These are phyloP conservation scores for Zasmidium cellare DNA, from an alignment of 2,329 filamentous ascomycete genomes.

Conservation along the genomic window DNA sequence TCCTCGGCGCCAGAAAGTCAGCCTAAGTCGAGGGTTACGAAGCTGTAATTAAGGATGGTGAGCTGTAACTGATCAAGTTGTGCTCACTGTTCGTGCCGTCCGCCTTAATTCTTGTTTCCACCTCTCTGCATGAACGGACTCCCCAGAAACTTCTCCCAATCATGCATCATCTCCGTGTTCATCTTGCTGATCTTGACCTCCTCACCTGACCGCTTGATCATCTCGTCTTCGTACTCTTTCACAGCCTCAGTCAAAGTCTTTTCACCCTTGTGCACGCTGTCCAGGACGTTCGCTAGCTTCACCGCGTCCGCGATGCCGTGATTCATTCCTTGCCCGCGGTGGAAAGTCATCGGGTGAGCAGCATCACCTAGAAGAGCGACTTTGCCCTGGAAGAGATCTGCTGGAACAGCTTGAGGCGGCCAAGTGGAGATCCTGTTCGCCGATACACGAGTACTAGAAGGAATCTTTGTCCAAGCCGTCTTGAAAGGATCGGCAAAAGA, in stretches of 20 bases:
- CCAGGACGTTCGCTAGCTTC: conserved; percentile 3
- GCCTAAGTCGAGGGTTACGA: no score
- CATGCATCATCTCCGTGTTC: conserved; percentile 20
- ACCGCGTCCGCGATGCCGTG: conserved; percentile 12
- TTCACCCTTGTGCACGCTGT: not conserved
- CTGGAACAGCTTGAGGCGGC: not conserved
- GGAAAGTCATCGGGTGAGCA: conserved; percentile 13
- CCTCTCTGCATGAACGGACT: conserved; percentile 17
- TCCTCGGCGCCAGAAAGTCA: no score
- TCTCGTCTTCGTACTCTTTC: conserved; percentile 10
- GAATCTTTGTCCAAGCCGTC: conserved; percentile 10
- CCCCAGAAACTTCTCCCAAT: conserved; percentile 9
- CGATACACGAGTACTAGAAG: not conserved
- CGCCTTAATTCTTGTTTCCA: conserved; percentile 12
- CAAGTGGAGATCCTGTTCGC: conserved; percentile 6
- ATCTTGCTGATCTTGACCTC: conserved; percentile 8
- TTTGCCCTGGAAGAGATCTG: conserved; percentile 1
- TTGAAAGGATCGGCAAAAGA: conserved; percentile 11
- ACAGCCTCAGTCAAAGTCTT: conserved; percentile 1
- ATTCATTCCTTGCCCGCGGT: conserved; percentile 15
- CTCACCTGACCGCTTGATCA: conserved; percentile 13
- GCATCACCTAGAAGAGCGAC: conserved; percentile 12
- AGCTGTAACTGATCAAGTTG: no score
- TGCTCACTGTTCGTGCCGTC: no score
- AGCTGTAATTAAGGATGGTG: no score